Base-by-base conservation (phyloP, 2,329 filamentous ascomycete species). In the Rhinocladiella similis region DNA sequence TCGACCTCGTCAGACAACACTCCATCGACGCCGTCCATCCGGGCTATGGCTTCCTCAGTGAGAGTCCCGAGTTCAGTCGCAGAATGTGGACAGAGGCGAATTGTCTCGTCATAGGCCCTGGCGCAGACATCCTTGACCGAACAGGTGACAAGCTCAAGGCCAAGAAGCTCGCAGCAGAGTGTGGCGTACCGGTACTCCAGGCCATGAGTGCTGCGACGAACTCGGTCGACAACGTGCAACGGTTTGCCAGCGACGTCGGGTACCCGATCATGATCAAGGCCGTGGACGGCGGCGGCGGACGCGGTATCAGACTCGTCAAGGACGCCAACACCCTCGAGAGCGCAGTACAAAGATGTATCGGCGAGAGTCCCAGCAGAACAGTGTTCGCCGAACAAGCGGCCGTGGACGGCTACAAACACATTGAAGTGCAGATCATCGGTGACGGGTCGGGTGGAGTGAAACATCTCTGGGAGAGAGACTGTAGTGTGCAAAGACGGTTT, bases 331-430 rank as follows among this genome's bases (percentile, higher is more conserved):
- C 79, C 3, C 68, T 85, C 4, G 70, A 77, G 18, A 72, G 73
- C 22, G 69, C 75, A 5, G 73, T 81, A 2, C 77, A 74, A 46
- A 72, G 81, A 57, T 81, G 82, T 3, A 75, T 81, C 4, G 77
- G 79, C 45, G 83, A 86, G 66, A 84, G 81, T 50, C 83, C 83
- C 0, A 83, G 80, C 1, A 76, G 74, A 47, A 77, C 77, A 22
- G 76, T 85, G 0, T 86, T 85, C 62, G 79, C 80, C 0, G 83
- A 86, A 63, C 84, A 81, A 78, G 89, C 75, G 72, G 89, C 75
- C 0, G 72, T 86, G 0, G 77, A 83, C 59, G 83, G 82, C 0
- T 86, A 82, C 63, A 76, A 81, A 27, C 84, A 86, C 66, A 70
- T 87, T 47, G 84, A 86, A 60, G 77, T 86, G 4, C 83, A 86